A percentile compares a stretch with the other conserved stretches of the same genome.
These are phyloP conservation scores for Aspergillus sp. DNA, from an alignment of 2,329 filamentous ascomycete genomes.

Conservation along the genomic window DNA sequence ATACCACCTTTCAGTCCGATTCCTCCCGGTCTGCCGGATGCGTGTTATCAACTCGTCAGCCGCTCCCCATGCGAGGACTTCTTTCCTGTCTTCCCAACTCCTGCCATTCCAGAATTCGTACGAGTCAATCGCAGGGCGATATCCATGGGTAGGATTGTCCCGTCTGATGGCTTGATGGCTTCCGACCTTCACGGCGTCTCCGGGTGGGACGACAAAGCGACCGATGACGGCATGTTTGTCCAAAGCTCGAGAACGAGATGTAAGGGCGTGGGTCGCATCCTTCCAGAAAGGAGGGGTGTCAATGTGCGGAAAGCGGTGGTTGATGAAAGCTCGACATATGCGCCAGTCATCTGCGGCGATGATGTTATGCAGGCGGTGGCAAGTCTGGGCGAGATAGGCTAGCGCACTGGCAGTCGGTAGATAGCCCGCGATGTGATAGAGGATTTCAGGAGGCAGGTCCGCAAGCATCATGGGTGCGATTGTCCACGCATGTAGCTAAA, in stretches of 20 bases:
- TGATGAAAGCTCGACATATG: conserved; percentile 47
- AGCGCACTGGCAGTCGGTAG: conserved; percentile 49
- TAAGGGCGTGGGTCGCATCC: conserved; percentile 54
- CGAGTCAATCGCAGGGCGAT: conserved; percentile 58
- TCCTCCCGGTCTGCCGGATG: conserved; percentile 44
- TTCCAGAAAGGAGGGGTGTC: conserved; percentile 44
- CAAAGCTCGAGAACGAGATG: conserved; percentile 57
- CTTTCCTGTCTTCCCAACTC: conserved; percentile 50
- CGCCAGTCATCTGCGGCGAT: conserved; percentile 50
- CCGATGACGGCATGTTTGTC: conserved; percentile 57
- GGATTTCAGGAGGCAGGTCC: conserved; percentile 43
- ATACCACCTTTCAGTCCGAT: conserved; percentile 44
- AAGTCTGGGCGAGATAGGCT: conserved; percentile 45
- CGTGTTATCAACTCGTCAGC: conserved; percentile 57
- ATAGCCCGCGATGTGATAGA: conserved; percentile 41
- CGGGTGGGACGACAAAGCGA: conserved; percentile 50
- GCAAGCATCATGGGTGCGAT: conserved; percentile 29
- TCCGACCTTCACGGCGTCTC: conserved; percentile 40
- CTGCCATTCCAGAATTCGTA: conserved; percentile 53
- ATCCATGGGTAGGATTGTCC: conserved; percentile 56
- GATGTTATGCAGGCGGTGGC: conserved; percentile 45
- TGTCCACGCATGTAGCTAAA: neutral
- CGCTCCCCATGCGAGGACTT: conserved; percentile 61
- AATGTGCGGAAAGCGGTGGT: conserved; percentile 48
- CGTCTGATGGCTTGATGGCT: conserved; percentile 34